Evolutionary conservation across 225 moss, liverwort and hornwort genomes (phyloP).

Genomic region (Physcomitrellopsis africana): DNA sequence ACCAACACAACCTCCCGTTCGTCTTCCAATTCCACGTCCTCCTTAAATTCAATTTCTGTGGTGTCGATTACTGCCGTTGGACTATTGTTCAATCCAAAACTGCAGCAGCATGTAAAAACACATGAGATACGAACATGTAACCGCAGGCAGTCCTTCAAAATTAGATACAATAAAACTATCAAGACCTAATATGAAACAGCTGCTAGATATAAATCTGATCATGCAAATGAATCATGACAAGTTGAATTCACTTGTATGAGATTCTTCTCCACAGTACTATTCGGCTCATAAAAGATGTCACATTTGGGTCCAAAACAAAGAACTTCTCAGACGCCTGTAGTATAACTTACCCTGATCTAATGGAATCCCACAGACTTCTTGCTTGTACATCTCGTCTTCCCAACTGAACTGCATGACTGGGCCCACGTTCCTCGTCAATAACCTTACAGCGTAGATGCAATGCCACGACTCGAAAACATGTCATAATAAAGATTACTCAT

Average conservation of each 20-base stretch:
- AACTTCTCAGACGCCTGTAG: background rate
- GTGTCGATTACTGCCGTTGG: constrained; percentile 64
- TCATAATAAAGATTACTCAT: background rate
- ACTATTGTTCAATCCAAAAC: constrained; percentile 70
- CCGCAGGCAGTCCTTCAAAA: background rate
- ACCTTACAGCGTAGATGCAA: constrained; percentile 19
- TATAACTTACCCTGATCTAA: constrained; percentile 90
- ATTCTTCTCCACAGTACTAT: background rate
- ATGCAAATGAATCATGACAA: background rate
- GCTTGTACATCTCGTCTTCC: constrained; percentile 69
- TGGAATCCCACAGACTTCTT: constrained; percentile 97
- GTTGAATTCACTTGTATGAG: background rate
- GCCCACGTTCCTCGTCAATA: constrained; percentile 52
- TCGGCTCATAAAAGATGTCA: background rate
- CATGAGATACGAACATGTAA: background rate
- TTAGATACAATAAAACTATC: background rate
- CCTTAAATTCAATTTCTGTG: constrained; percentile 61
- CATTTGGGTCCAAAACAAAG: background rate
- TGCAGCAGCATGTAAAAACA: constrained; percentile 32
- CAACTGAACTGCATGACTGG: constrained; percentile 63
- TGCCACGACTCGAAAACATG: constrained; percentile 17
- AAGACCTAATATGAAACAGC: background rate
- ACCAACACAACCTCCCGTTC: constrained; percentile 89
- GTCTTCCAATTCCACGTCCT: constrained; percentile 65
- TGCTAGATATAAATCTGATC: background rate